Conservation (phyloP, 2,329 filamentous ascomycete genomes). For the Botryotinia globosa region DNA sequence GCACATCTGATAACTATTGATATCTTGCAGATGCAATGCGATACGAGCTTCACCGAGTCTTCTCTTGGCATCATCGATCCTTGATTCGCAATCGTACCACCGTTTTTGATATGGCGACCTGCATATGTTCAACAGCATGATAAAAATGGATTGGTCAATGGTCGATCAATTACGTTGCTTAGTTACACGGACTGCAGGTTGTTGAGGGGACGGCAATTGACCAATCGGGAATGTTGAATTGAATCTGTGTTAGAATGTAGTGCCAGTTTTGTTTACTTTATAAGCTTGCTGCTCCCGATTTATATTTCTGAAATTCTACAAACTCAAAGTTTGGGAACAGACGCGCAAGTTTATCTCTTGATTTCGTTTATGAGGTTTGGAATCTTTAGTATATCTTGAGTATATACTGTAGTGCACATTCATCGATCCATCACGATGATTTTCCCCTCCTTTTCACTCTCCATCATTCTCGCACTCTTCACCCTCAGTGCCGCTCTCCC, state of each 20-base stretch:
- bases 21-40: background rate
- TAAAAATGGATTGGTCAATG: background rate
- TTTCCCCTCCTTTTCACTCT: background rate
- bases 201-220: background rate
- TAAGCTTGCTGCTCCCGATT: background rate
- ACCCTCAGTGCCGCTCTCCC: background rate
- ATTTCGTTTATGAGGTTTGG: background rate
- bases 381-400: background rate
- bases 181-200: background rate
- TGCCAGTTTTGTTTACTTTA: background rate
- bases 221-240: background rate
- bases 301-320: background rate
- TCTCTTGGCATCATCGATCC: background rate
- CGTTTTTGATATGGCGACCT: background rate
- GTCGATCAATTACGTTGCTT: background rate
- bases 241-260: background rate
- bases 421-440: background rate
- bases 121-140: background rate
- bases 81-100: background rate
- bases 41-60: background rate
- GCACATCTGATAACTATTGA: slow-evolving; percentile 2
- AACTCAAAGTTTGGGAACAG: background rate
- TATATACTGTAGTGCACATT: background rate
- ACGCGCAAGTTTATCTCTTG: background rate
- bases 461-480: background rate